Conservation (phyloP, 345 rosid species). For the Pseudoturritis turrita region DNA sequence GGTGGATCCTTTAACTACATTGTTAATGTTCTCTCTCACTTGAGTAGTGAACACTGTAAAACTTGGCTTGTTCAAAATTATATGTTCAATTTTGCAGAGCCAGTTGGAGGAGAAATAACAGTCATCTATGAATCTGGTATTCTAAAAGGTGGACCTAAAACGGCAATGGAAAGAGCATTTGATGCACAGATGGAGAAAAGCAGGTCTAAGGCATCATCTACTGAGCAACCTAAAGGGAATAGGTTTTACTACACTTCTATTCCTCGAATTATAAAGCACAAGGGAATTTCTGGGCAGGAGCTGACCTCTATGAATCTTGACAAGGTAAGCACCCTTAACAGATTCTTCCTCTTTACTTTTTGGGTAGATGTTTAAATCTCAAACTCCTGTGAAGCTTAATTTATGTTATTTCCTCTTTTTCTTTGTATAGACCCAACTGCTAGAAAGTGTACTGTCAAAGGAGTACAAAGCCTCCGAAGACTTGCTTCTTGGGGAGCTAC, state of each 20-base stretch:
- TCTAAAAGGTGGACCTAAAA: conserved; percentile 39
- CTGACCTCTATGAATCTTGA: conserved; percentile 89
- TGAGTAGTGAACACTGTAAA: background rate
- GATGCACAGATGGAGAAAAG: conserved; percentile 62
- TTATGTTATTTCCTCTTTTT: background rate
- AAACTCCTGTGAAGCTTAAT: background rate
- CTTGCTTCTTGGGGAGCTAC: conserved; percentile 81
- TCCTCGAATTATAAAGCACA: conserved; percentile 63
- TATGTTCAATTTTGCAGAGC: conserved; percentile 46
- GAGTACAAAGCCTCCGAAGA: conserved; percentile 73
- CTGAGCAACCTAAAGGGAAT: conserved; percentile 38
- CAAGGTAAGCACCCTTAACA: conserved; percentile 45
- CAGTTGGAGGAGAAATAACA: conserved; percentile 88
- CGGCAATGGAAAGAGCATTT: conserved; percentile 61
- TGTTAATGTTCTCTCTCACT: background rate
- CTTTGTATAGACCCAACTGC: conserved; percentile 51
- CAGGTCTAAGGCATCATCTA: conserved; percentile 41
- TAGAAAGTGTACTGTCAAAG: conserved; percentile 57
- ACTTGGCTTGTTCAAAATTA: background rate
- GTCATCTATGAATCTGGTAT: conserved; percentile 57
- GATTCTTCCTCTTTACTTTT: background rate
- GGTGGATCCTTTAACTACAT: background rate
- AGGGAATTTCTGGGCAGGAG: conserved; percentile 58
- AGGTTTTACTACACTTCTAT: conserved; percentile 76
- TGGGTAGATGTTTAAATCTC: background rate